Percentiles rank a stretch among this genome's conserved stretches.
Conservation (phyloP, 768 basidiomycete species). For the Udeniomyces megalosporus region DNA sequence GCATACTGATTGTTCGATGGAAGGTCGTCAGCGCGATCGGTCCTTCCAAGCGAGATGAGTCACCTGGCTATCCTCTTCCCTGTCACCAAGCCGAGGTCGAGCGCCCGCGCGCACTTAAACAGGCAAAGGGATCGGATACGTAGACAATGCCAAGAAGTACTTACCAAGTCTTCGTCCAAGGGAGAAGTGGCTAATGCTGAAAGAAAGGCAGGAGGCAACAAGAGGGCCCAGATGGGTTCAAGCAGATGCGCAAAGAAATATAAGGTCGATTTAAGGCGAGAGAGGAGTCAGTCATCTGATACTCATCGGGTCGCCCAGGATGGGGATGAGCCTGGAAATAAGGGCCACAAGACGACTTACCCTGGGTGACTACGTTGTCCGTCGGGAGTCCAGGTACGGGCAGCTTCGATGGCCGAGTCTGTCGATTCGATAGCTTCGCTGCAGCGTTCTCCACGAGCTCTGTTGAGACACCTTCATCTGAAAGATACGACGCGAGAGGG, state of each 20-base stretch:
- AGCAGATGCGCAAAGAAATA: no score
- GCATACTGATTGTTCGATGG: background rate
- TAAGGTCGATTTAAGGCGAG: no score
- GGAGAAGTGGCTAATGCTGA: no score
- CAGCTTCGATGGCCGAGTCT: background rate
- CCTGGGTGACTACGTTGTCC: slow-evolving; percentile 1
- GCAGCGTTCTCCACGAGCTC: slow-evolving; percentile 5
- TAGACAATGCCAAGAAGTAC: no score
- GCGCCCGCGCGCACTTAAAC: no score
- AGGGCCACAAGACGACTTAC: background rate
- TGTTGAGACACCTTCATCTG: slow-evolving; percentile 5
- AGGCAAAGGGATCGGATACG: no score
- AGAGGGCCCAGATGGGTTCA: no score
- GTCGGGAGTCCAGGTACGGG: background rate
- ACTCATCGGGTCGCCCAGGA: no score
- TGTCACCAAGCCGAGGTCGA: no score
- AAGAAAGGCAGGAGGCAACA: no score
- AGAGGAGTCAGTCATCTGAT: background rate
- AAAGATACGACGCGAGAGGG: background rate
- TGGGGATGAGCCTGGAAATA: no score
- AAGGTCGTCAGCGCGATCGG: background rate
- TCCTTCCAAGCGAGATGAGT: background rate
- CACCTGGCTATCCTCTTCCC: background rate
- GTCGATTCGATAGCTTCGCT: background rate
- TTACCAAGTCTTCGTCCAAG: no score